Percentiles rank a stretch among this genome's conserved stretches.
phyloP scores from a whole-genome alignment of 1,284 basidiomycete species.

The Cutaneotrichosporon sp. region DNA sequence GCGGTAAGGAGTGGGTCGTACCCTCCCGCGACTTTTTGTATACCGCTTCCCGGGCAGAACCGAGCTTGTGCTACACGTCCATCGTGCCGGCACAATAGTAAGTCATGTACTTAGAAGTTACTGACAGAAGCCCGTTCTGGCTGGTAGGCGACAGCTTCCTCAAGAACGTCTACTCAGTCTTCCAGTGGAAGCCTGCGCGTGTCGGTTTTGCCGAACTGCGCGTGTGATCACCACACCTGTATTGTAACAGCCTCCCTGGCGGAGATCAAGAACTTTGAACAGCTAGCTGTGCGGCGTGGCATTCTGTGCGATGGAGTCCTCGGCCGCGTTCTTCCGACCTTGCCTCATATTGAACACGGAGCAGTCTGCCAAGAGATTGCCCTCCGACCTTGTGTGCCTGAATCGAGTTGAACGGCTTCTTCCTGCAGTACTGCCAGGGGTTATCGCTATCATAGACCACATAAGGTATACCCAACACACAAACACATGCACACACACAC shows the following conservation, averaged over 20 bases:
- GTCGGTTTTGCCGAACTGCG: conserved; percentile 71
- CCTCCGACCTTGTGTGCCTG: no score
- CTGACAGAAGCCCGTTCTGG: conserved; percentile 16
- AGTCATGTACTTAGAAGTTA: neutral
- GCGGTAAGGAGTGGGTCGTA: conserved; percentile 14
- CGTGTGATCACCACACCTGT: neutral
- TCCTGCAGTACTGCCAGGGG: no score
- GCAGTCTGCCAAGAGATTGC: no score
- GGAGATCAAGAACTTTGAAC: neutral
- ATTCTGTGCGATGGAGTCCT: no score
- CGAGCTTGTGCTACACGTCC: conserved; percentile 9
- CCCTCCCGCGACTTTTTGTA: conserved; percentile 10
- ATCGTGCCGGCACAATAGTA: neutral
- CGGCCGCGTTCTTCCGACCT: no score
- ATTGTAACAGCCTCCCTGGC: neutral
- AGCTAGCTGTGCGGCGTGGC: no score
- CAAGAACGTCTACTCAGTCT: conserved; percentile 90
- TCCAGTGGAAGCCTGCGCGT: conserved; percentile 68
- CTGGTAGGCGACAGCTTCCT: conserved; percentile 51
- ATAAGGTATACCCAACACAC: neutral
- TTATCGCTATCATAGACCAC: no score
- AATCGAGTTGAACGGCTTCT: no score
- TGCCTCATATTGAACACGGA: no score
- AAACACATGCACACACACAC: neutral
- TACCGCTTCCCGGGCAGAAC: neutral